phyloP scores from a whole-genome alignment of 2,329 filamentous ascomycete genomes.

The Aspergillus spinulosporus region DNA sequence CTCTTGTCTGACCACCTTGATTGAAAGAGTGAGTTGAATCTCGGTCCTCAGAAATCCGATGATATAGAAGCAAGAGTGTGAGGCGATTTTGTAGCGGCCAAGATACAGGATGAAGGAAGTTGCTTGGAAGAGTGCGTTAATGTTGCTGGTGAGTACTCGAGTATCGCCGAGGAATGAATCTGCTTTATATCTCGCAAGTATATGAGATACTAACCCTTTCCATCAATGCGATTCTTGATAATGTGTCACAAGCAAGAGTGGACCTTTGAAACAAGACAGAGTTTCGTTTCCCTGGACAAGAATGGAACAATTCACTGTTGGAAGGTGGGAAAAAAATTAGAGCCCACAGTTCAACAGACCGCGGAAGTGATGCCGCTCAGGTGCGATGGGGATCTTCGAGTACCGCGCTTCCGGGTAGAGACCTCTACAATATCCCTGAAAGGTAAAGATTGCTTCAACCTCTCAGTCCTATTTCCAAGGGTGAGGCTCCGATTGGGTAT shows the following conservation, averaged over 20 bases:
- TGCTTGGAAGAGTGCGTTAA: background rate
- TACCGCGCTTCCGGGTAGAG: slow-evolving; percentile 13
- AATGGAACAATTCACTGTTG: slow-evolving; percentile 1
- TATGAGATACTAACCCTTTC: background rate
- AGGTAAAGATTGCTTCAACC: slow-evolving; percentile 6
- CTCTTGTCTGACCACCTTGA: background rate
- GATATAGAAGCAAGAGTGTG: too few species aligned
- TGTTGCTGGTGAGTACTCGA: background rate
- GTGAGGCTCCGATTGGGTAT: slow-evolving; percentile 7
- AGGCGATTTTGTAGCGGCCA: too few species aligned
- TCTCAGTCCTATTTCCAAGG: slow-evolving; percentile 1
- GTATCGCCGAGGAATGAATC: background rate
- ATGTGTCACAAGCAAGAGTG: slow-evolving; percentile 18
- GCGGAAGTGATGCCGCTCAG: slow-evolving; percentile 5
- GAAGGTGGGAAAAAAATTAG: slow-evolving; percentile 6
- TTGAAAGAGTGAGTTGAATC: too few species aligned
- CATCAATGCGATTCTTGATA: slow-evolving; percentile 8
- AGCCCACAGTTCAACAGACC: background rate
- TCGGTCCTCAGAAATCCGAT: too few species aligned
- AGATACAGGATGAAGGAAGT: background rate
- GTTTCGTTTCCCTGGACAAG: slow-evolving; percentile 9
- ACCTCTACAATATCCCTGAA: slow-evolving; percentile 7
- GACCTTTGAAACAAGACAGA: slow-evolving; percentile 8
- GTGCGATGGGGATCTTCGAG: slow-evolving; percentile 24
- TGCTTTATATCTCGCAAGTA: background rate